A percentile compares a stretch with the other conserved stretches of the same genome.
Evolutionary conservation across 345 rosid genomes (phyloP).

Genomic region (Erucastrum elatum): DNA sequence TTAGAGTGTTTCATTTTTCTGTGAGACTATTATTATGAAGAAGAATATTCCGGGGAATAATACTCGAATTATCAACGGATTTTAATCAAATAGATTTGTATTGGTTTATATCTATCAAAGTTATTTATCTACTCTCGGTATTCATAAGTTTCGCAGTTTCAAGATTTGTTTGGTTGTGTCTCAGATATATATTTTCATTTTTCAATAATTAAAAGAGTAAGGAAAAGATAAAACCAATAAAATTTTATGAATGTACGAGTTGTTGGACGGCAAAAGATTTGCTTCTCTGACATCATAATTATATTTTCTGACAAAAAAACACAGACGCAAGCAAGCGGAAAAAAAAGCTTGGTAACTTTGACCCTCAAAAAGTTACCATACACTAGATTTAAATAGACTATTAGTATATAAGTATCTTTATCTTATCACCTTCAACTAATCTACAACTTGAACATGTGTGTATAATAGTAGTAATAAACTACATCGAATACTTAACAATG

Average conservation of each 20-base stretch:
- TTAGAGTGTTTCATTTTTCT: slow-evolving; percentile 91
- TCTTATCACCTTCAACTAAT: background rate
- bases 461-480: background rate
- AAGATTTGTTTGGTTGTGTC: slow-evolving; percentile 17
- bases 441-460: background rate
- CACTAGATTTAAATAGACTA: background rate
- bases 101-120: background rate
- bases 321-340: slow-evolving; percentile 22
- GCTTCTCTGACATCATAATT: slow-evolving; percentile 21
- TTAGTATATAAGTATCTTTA: background rate
- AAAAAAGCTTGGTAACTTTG: slow-evolving; percentile 25
- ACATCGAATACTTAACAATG: background rate
- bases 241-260: slow-evolving; percentile 7
- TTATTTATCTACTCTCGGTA: background rate
- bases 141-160: background rate
- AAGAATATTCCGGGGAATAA: slow-evolving; percentile 11
- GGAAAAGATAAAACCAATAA: background rate
- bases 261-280: slow-evolving; percentile 38
- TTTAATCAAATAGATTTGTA: background rate
- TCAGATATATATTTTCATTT: background rate
- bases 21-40: slow-evolving; percentile 23
- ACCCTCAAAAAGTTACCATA: slow-evolving; percentile 17
- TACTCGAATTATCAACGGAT: slow-evolving; percentile 3
- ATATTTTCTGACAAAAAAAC: slow-evolving; percentile 28
- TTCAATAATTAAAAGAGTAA: background rate